Conservation (phyloP, 2,329 filamentous ascomycete species). For the Curvularia verruculosa region DNA sequence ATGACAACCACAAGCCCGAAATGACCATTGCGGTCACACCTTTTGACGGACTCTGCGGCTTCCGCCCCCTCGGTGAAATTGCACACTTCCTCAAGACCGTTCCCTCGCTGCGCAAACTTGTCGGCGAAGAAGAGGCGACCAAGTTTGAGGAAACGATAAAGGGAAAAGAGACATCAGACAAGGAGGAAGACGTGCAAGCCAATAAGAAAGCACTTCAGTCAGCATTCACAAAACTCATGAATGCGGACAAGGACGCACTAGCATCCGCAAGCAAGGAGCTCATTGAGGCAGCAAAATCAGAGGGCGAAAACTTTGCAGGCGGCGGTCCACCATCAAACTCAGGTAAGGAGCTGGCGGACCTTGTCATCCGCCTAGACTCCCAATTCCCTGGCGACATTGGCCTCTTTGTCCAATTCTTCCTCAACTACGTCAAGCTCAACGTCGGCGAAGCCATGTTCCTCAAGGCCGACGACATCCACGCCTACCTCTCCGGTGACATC, state of each 20-base stretch:
- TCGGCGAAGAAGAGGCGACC: slow-evolving; percentile 55
- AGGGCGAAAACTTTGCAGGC: slow-evolving; percentile 75
- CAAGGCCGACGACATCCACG: slow-evolving; percentile 95
- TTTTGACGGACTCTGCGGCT: slow-evolving; percentile 95
- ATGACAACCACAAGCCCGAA: slow-evolving; percentile 99
- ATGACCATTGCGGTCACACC: slow-evolving; percentile 98
- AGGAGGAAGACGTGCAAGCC: slow-evolving; percentile 52
- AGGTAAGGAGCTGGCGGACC: slow-evolving; percentile 73
- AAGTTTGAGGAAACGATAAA: slow-evolving; percentile 56
- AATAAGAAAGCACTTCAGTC: slow-evolving; percentile 82
- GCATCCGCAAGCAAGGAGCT: slow-evolving; percentile 70
- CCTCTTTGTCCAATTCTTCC: slow-evolving; percentile 93
- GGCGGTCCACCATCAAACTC: slow-evolving; percentile 71
- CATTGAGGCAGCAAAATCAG: slow-evolving; percentile 70
- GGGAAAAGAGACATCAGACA: slow-evolving; percentile 57
- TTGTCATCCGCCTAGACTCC: slow-evolving; percentile 77
- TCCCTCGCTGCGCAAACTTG: slow-evolving; percentile 56
- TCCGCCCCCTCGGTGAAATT: slow-evolving; percentile 86
- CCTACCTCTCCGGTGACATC: slow-evolving; percentile 90
- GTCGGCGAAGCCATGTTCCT: slow-evolving; percentile 96
- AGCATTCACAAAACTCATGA: slow-evolving; percentile 81
- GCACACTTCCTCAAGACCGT: slow-evolving; percentile 78
- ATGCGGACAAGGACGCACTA: slow-evolving; percentile 70
- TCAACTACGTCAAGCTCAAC: slow-evolving; percentile 89
- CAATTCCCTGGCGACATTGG: slow-evolving; percentile 90